Conservation (phyloP, 306 rosid species). For the Rosa persica region DNA sequence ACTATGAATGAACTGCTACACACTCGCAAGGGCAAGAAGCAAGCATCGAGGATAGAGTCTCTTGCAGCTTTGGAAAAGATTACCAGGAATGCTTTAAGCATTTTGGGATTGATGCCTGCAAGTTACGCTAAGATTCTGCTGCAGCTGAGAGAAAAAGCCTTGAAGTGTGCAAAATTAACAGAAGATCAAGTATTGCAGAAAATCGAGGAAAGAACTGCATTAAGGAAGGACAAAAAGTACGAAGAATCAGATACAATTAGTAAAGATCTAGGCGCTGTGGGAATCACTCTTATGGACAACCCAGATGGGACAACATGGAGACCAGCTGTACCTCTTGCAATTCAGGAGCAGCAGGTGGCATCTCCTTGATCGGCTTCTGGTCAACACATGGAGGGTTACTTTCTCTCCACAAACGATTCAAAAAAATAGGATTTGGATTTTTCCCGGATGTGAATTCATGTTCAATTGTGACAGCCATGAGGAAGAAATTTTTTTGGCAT, state of each 20-base stretch:
- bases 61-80: slow-evolving; percentile 70
- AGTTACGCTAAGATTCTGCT: slow-evolving; percentile 70
- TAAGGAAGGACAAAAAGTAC: slow-evolving; percentile 72
- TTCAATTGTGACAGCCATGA: not conserved
- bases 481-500: not conserved
- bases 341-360: slow-evolving; percentile 57
- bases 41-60: slow-evolving; percentile 67
- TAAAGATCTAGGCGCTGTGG: slow-evolving; percentile 65
- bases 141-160: slow-evolving; percentile 71
- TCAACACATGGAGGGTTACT: slow-evolving; percentile 4
- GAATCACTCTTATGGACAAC: slow-evolving; percentile 90
- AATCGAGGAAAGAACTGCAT: slow-evolving; percentile 67
- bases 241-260: slow-evolving; percentile 79
- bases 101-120: slow-evolving; percentile 76
- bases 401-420: not conserved
- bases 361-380: slow-evolving; percentile 32
- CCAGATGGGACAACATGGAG: slow-evolving; percentile 90
- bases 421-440: not conserved
- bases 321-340: slow-evolving; percentile 75
- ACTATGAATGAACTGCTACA: slow-evolving; percentile 79
- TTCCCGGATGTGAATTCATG: not conserved
- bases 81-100: slow-evolving; percentile 49
- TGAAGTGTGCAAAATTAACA: slow-evolving; percentile 79
- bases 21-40: slow-evolving; percentile 88
- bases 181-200: slow-evolving; percentile 62